Evolutionary conservation across 768 basidiomycete genomes (phyloP), one percentile per base, ranked within the genome.

Genomic region (Boletus speciosus): DNA sequence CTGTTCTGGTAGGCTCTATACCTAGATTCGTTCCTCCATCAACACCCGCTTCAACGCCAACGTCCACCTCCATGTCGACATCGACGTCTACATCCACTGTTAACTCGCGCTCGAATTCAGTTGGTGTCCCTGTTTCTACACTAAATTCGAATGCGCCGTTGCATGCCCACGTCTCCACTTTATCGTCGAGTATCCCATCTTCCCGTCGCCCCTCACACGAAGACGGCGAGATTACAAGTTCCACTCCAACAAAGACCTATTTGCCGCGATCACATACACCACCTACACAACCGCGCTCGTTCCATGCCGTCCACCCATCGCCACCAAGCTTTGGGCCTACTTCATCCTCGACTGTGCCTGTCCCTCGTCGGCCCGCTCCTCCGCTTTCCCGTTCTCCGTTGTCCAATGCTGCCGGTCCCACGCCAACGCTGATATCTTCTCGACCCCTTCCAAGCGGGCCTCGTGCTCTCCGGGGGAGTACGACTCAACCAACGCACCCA

Each of bases 221-320:
- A 62, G 81, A 82, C 39, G 81, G 80, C 5, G 81, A 82, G 63
- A 81, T 82, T 51, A 62, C 62, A 0, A 76, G 63, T 39, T 66
- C 69, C n/a, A 69, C 69, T 8, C 70, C 69, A n/a, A 67, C 64
- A 29, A 73, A 73, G 54, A 56, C 62, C 1, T 71, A 71, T 51
- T 60, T 71, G 10, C 74, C 74, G 0, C 74, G 69, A n/a, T 71
- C 74, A 36, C 71, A 77, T 52, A 72, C 76, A 1, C 73, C 79
- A 0, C 77, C 80, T 1, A 78, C 77, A 3, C 77, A 74, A 59
- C 79, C 80, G 29, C 77, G 81, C 5, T 77, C 74, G 4, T 77
- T 78, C 57, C 69, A 71, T 38, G 49, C 65, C 7, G 54, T 65
- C 14, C 65, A 63, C 6, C 63, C 64, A 16, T 54, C 63, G 4